Conservation (phyloP, 192 early-diverging fungal genomes). For the Dissophora ornata region DNA sequence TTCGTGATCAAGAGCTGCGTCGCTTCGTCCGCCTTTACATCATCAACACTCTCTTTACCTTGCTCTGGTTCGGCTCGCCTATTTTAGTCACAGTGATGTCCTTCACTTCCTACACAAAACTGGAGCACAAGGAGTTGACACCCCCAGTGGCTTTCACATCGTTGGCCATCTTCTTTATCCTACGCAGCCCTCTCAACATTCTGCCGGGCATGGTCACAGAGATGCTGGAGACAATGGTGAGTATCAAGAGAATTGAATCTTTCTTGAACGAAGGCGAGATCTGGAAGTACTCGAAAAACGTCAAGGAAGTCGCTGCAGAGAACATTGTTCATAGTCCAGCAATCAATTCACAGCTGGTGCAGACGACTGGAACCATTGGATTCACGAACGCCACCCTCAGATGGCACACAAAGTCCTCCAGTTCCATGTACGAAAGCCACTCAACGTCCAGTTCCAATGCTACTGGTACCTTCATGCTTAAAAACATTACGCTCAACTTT, state of each 20-base stretch:
- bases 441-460: background rate
- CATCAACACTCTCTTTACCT: constrained; percentile 42
- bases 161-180: constrained; percentile 70
- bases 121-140: constrained; percentile 69
- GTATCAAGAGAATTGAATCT: constrained; percentile 70
- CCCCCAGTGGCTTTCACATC: constrained; percentile 75
- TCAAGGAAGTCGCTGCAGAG: background rate
- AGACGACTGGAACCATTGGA: constrained; percentile 20
- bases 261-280: constrained; percentile 85
- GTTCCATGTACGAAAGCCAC: background rate
- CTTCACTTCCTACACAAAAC: constrained; percentile 67
- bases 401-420: constrained; percentile 36
- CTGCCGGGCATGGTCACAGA: constrained; percentile 54
- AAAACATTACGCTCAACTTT: constrained; percentile 57
- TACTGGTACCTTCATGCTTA: constrained; percentile 58
- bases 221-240: constrained; percentile 47
- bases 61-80: constrained; percentile 58
- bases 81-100: constrained; percentile 70
- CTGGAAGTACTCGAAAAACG: constrained; percentile 55
- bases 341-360: background rate
- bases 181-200: constrained; percentile 59
- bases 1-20: constrained; percentile 53
- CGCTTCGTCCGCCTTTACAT: constrained; percentile 52
- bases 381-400: constrained; percentile 35
- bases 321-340: constrained; percentile 3